A percentile compares a stretch with the other conserved stretches of the same genome.
These are phyloP conservation scores for Mortierella sp. DNA, from an alignment of 371 early-diverging fungal species.

Conservation along the genomic window DNA sequence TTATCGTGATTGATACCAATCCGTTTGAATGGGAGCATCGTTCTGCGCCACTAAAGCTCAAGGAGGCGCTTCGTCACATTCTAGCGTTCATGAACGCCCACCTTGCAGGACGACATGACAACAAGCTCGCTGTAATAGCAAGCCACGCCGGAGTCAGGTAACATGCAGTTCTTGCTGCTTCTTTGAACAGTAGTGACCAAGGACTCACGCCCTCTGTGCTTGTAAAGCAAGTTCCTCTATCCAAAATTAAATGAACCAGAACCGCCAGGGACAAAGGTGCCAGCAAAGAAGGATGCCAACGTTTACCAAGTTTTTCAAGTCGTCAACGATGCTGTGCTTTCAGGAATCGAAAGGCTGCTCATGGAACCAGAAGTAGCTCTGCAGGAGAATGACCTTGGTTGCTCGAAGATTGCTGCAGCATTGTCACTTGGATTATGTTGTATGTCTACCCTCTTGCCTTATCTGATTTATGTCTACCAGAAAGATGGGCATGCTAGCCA, in stretches of 20 bases:
- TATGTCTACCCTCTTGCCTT: constrained; percentile 9
- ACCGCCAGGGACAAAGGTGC: constrained; percentile 33
- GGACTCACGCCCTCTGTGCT: background rate
- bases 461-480: constrained; percentile 50
- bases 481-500: constrained; percentile 64
- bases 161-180: background rate
- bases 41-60: constrained; percentile 65
- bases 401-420: constrained; percentile 42
- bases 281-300: constrained; percentile 59
- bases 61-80: constrained; percentile 78
- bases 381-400: constrained; percentile 57
- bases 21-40: constrained; percentile 78
- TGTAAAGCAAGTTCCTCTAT: constrained; percentile 65
- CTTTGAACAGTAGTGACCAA: background rate
- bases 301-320: constrained; percentile 71
- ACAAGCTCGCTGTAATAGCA: constrained; percentile 83
- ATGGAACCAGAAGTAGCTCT: constrained; percentile 55
- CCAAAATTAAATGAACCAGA: constrained; percentile 55
- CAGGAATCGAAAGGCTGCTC: constrained; percentile 58
- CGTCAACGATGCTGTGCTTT: constrained; percentile 66
- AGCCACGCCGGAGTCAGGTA: constrained; percentile 63
- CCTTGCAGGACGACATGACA: constrained; percentile 85
- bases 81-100: constrained; percentile 90
- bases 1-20: constrained; percentile 82
- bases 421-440: constrained; percentile 37